Evolutionary conservation across 1,284 basidiomycete species (phyloP), one percentile per base, ranked within the genome.

Genomic region (Agroathelia rolfsii): DNA sequence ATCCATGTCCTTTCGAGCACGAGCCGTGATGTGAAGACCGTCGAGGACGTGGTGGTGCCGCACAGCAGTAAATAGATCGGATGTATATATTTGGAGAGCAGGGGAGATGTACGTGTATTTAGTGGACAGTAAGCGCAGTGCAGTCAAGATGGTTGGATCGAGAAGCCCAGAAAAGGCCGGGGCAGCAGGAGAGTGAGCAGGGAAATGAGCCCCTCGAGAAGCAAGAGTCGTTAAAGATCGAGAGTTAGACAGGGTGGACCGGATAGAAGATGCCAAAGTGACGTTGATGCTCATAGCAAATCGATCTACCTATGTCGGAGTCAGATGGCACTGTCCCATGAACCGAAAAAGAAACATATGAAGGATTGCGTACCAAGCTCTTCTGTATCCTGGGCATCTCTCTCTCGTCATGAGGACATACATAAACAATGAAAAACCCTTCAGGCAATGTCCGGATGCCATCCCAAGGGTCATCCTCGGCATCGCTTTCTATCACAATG

Each of bases 271-370:
- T 62, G 50, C 37, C 61, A 73, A 48, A 25, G 59, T 57, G 32
- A 85, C 53, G 24, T 69, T 70, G 4, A 68, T 67, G 43, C 79
- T 84, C 66, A 87, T 75, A 3, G 80, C 62, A 50, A 87, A 87
- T 41, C 69, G 72, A 49, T 87, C 82, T 14, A 87, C 59, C 82
- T 86, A 47, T 36, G 26, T 16, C 19, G 14, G 22, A 41, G 21
- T 26, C 32, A 23, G 40, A 35, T 34, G 32, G 32, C 35, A 30
- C 31, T 30, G 38, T 28, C 36, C 27, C 32, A 21, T 26, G 20
- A 16, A 31, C 18, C 28, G 25, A 12, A 33, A 15, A 20, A 34
- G 32, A 17, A 14, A 25, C 14, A 16, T 34, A 5, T 29, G n/a
- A 15, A 22, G 34, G 19, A 24, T 20, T 16, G 53, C 72, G 43